phyloP scores from a whole-genome alignment of 2,329 filamentous ascomycete genomes.

The Pseudophaeomoniella oleicola region DNA sequence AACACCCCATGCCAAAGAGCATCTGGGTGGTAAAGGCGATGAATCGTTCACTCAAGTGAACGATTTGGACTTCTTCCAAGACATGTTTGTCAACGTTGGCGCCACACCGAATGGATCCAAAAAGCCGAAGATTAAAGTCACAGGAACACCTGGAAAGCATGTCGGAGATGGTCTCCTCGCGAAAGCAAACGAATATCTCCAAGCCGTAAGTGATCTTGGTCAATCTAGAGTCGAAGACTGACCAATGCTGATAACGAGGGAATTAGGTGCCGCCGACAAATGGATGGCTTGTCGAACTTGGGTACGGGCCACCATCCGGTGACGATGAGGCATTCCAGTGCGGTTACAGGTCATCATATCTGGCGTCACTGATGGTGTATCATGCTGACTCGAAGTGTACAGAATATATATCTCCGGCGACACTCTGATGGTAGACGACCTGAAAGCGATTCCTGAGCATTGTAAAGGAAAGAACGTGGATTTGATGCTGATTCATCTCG shows the following conservation, averaged over 20 bases:
- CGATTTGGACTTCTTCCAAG: constrained; percentile 42
- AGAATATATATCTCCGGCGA: constrained; percentile 54
- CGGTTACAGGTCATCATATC: constrained; percentile 7
- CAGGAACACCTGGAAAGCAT: constrained; percentile 51
- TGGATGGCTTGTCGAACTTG: constrained; percentile 52
- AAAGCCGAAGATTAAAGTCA: constrained; percentile 37
- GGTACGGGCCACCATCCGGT: constrained; percentile 20
- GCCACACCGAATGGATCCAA: constrained; percentile 7
- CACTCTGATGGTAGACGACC: constrained; percentile 47
- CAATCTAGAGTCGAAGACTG: too few species aligned
- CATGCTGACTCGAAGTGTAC: not conserved
- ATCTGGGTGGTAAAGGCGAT: constrained; percentile 27
- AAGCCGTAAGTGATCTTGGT: constrained; percentile 22
- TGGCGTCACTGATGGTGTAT: not conserved
- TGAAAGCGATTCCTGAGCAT: constrained; percentile 43
- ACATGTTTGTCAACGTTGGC: constrained; percentile 30
- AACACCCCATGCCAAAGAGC: constrained; percentile 44
- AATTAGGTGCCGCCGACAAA: constrained; percentile 50
- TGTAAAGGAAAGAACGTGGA: constrained; percentile 43
- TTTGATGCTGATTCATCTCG: constrained; percentile 52
- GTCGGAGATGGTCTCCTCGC: constrained; percentile 31
- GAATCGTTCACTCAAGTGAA: constrained; percentile 42
- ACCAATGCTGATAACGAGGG: too few species aligned
- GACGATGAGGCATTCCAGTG: constrained; percentile 10
- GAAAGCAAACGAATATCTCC: constrained; percentile 31